phyloP scores from a whole-genome alignment of 352 stramenopile genomes.

The Phytopythium montanum region DNA sequence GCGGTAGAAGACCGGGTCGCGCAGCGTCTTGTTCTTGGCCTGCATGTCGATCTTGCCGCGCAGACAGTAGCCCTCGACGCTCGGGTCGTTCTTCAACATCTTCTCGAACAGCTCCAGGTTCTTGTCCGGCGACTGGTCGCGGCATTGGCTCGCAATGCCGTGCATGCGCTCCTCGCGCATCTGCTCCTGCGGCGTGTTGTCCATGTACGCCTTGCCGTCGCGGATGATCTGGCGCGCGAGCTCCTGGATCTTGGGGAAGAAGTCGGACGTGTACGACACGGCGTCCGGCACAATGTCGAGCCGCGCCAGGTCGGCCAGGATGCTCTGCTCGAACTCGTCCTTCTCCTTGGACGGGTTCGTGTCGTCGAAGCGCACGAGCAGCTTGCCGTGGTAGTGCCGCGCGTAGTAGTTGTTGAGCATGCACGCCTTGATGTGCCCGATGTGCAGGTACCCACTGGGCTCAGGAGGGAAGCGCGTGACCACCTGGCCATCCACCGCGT shows the following conservation, averaged over 20 bases:
- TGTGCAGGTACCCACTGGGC: conserved; percentile 98
- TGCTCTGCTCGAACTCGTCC: conserved; percentile 98
- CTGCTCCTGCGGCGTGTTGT: conserved; percentile 98
- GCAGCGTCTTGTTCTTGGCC: conserved; percentile 87
- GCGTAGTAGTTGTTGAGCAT: conserved; percentile 99
- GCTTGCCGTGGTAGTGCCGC: conserved; percentile 95
- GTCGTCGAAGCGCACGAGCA: conserved; percentile 99
- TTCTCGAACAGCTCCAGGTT: conserved; percentile 96
- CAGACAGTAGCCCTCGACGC: conserved; percentile 71
- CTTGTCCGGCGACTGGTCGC: conserved; percentile 78
- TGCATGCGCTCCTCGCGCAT: conserved; percentile 97
- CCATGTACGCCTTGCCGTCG: conserved; percentile 98
- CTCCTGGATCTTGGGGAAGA: conserved; percentile 95
- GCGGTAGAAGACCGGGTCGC: conserved; percentile 89
- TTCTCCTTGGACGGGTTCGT: conserved; percentile 99
- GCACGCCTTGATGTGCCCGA: conserved; percentile 98
- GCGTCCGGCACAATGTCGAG: conserved; percentile 79
- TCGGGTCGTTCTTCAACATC: conserved; percentile 93
- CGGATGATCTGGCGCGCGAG: conserved; percentile 94
- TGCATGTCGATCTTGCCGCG: conserved; percentile 95
- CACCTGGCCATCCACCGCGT: conserved; percentile 93
- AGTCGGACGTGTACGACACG: conserved; percentile 98
- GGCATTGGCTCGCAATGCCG: conserved; percentile 88
- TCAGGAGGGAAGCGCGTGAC: conserved; percentile 99
- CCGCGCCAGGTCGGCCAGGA: conserved; percentile 87